Conservation (phyloP, 257 asterid genomes). For the Fraxinus anomala region DNA sequence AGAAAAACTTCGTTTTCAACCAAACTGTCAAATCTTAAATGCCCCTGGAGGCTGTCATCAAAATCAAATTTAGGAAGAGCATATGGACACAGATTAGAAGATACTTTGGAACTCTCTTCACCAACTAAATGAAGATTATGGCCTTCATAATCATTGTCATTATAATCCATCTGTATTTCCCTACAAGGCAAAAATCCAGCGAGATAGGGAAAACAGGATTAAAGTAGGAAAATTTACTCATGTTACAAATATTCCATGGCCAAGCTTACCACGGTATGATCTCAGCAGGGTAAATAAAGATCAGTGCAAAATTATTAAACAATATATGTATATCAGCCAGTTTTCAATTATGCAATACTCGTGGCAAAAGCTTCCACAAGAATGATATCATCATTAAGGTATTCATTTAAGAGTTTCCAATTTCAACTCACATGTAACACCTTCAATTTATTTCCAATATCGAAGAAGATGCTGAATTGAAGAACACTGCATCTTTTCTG, state of each 20-base stretch:
- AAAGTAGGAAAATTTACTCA: not conserved
- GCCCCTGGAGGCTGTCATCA: conserved; percentile 78
- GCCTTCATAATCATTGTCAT: conserved; percentile 87
- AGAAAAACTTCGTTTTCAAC: conserved; percentile 98
- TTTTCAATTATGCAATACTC: not conserved
- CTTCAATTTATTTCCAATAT: not conserved
- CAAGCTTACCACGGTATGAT: conserved; percentile 12
- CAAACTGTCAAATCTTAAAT: conserved; percentile 90
- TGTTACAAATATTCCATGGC: conserved; percentile 11
- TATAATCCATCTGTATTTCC: conserved; percentile 84
- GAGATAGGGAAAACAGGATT: conserved; percentile 13
- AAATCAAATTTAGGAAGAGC: conserved; percentile 95
- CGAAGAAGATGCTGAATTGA: not conserved
- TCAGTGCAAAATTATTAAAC: conserved; percentile 11
- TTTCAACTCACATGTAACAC: not conserved
- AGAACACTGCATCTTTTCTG: not conserved
- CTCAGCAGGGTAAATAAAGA: conserved; percentile 8
- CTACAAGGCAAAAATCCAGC: conserved; percentile 42
- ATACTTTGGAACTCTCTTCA: conserved; percentile 84
- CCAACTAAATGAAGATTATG: conserved; percentile 75
- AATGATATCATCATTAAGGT: not conserved
- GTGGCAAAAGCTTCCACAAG: not conserved
- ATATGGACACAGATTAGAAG: conserved; percentile 78
- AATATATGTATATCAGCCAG: not conserved
- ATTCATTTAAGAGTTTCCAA: not conserved